These are phyloP conservation scores for Epichloe hybrida DNA, from an alignment of 2,329 filamentous ascomycete genomes.

Conservation along the genomic window DNA sequence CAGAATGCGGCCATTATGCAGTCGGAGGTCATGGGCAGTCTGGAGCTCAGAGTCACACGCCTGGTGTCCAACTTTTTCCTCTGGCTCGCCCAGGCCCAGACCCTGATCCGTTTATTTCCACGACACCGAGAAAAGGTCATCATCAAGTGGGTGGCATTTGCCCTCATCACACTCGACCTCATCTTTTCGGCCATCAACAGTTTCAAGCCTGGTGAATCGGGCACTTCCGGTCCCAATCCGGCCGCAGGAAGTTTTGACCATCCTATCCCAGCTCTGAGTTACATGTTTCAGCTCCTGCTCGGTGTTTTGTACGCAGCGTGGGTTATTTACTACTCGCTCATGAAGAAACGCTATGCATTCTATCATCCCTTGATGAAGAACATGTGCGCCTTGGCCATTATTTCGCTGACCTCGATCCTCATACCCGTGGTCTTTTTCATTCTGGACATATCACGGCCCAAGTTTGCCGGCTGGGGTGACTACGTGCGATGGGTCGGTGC, in stretches of 20 bases:
- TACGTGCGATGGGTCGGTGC: constrained; percentile 96
- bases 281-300: constrained; percentile 77
- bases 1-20: constrained; percentile 70
- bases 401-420: constrained; percentile 70
- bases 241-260: constrained; percentile 69
- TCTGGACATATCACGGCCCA: constrained; percentile 72
- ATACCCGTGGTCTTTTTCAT: constrained; percentile 91
- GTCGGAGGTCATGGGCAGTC: constrained; percentile 64
- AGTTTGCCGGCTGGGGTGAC: constrained; percentile 84
- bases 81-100: constrained; percentile 96
- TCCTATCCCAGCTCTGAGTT: constrained; percentile 80
- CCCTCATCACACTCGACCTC: constrained; percentile 78
- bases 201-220: constrained; percentile 42
- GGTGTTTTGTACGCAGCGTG: constrained; percentile 83
- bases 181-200: constrained; percentile 87
- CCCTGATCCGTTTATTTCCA: constrained; percentile 85
- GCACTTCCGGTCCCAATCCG: constrained; percentile 34
- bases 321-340: constrained; percentile 88
- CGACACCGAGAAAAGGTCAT: constrained; percentile 95
- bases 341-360: constrained; percentile 81
- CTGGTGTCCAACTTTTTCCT: constrained; percentile 93
- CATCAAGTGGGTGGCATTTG: constrained; percentile 97
- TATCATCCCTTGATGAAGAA: constrained; percentile 86
- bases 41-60: constrained; percentile 78
- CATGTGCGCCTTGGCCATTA: constrained; percentile 63